phyloP scores from a whole-genome alignment of 257 asterid species.

The Plantago elongata region DNA sequence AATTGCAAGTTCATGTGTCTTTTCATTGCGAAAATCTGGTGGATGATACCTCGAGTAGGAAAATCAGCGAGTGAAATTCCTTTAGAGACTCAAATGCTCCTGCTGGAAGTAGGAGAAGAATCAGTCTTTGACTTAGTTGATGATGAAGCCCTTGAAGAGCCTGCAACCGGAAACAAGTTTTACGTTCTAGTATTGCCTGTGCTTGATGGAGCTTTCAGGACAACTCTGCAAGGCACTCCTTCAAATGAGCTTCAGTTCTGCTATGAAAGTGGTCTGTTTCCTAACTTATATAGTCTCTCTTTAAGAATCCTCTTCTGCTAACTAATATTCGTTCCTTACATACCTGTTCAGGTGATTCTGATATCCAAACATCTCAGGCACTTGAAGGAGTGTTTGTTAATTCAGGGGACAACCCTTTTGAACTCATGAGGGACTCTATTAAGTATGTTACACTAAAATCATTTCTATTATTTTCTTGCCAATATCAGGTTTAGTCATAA shows the following conservation, averaged over 20 bases:
- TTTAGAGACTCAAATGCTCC: conserved; percentile 65
- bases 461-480: not conserved
- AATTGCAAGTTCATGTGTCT: conserved; percentile 49
- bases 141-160: conserved; percentile 17
- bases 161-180: conserved; percentile 19
- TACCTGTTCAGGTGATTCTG: conserved; percentile 34
- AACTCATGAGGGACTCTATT: conserved; percentile 49
- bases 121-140: conserved; percentile 20
- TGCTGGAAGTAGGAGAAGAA: conserved; percentile 43
- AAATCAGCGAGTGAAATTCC: conserved; percentile 48
- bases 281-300: not conserved
- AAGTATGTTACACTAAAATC: conserved; percentile 29
- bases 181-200: conserved; percentile 56
- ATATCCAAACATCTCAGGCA: conserved; percentile 34
- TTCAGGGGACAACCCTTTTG: conserved; percentile 53
- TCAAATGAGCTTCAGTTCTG: conserved; percentile 56
- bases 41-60: conserved; percentile 73
- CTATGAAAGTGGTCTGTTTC: conserved; percentile 50
- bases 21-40: conserved; percentile 57
- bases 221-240: conserved; percentile 50
- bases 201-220: conserved; percentile 58
- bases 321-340: not conserved
- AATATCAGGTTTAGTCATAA: not conserved
- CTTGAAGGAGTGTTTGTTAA: conserved; percentile 40
- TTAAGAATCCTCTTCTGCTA: not conserved